Percentiles rank a stretch among this genome's conserved stretches.
Conservation (phyloP, 345 rosid species). For the Citrus sinensis region DNA sequence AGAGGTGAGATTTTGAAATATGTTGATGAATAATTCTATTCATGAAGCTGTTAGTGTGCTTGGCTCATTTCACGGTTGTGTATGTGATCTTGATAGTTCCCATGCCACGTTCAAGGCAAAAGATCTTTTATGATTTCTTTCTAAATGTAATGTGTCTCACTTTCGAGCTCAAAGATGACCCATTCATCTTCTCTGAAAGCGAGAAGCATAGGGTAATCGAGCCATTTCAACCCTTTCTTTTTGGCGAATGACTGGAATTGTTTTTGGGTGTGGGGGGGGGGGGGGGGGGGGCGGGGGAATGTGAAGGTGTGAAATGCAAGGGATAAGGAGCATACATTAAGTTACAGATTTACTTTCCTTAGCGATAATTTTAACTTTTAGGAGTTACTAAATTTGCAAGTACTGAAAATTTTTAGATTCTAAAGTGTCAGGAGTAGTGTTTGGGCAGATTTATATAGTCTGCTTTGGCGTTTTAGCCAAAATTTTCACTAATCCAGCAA, state of each 20-base stretch:
- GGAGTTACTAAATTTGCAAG: not conserved
- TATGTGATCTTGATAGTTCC: not conserved
- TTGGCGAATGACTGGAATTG: too few species aligned
- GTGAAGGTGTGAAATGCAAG: too few species aligned
- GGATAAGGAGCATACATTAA: too few species aligned
- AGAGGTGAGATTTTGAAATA: not conserved
- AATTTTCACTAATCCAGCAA: too few species aligned
- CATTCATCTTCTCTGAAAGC: not conserved
- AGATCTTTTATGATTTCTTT: not conserved
- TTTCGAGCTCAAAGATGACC: not conserved
- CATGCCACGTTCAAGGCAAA: not conserved
- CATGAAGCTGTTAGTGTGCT: not conserved
- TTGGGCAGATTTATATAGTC: not conserved
- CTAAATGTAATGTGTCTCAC: not conserved
- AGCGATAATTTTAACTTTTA: not conserved
- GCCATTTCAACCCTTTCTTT: not conserved
- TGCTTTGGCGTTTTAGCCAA: not conserved
- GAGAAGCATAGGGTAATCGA: not conserved
- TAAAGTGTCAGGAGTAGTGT: not conserved
- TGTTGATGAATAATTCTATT: not conserved
- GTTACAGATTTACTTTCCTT: too few species aligned
- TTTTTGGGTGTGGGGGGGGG: rapidly evolving
- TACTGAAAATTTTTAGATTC: not conserved
- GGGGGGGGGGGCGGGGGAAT: rapidly evolving
- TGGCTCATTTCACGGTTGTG: not conserved